A percentile compares a stretch with the other conserved stretches of the same genome.
Evolutionary conservation across 768 basidiomycete genomes (phyloP).

Genomic region (Kwoniella heveanensis): DNA sequence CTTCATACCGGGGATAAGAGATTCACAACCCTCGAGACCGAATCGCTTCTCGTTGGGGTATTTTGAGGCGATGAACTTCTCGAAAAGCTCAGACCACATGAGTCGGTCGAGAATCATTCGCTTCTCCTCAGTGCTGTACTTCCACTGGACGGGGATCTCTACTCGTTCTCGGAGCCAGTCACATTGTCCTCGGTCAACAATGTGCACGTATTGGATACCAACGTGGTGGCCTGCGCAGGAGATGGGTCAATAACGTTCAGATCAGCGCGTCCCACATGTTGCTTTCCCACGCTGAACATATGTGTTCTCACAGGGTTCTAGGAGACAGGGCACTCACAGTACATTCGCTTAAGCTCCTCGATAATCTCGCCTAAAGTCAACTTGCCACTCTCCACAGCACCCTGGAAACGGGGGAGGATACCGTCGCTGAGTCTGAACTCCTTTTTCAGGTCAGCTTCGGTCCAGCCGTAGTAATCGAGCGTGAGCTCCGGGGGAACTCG

Average conservation of each 20-base stretch:
- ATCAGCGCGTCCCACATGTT: not conserved
- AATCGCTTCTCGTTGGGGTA: slow-evolving; percentile 99
- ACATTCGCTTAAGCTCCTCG: slow-evolving; percentile 83
- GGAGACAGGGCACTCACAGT: slow-evolving; percentile 68
- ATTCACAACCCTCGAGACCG: slow-evolving; percentile 96
- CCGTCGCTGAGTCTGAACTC: slow-evolving; percentile 93
- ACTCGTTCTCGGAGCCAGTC: slow-evolving; percentile 98
- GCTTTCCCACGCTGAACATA: not conserved
- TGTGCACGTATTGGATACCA: slow-evolving; percentile 65
- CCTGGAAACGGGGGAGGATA: slow-evolving; percentile 92
- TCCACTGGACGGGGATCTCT: slow-evolving; percentile 94
- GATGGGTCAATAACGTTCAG: not conserved
- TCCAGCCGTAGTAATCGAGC: slow-evolving; percentile 91
- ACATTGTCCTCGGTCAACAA: slow-evolving; percentile 96
- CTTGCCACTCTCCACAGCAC: slow-evolving; percentile 71
- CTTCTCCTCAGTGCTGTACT: slow-evolving; percentile 97
- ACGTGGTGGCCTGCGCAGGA: slow-evolving; percentile 48
- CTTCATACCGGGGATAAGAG: slow-evolving; percentile 98
- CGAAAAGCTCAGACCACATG: slow-evolving; percentile 99
- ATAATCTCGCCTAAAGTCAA: slow-evolving; percentile 93
- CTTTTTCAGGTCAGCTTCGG: slow-evolving; percentile 89
- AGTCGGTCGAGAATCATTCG: slow-evolving; percentile 98
- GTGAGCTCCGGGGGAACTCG: slow-evolving; percentile 84
- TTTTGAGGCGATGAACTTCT: slow-evolving; percentile 97
- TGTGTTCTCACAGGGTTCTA: not conserved